Base-by-base conservation (phyloP, 495 filamentous ascomycete species). In the Penicillium macrosclerotiorum region DNA sequence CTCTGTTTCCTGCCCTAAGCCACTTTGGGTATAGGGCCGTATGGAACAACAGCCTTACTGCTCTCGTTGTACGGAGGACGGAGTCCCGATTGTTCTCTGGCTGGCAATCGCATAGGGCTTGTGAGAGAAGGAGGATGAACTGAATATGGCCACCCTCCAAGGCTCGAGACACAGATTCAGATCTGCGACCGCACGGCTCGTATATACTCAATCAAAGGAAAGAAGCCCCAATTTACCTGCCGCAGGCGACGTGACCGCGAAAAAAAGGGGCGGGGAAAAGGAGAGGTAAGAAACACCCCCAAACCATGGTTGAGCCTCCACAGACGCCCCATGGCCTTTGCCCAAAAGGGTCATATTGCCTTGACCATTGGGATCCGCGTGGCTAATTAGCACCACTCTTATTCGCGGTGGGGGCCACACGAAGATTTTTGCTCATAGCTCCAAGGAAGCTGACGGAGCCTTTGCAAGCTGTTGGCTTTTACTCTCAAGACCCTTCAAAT, bases 291-390 rank as follows among this genome's bases (percentile, higher is more conserved):
- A 51, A 54, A 48, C 43, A 47, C 42, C 30, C 37, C 8, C 25
- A 40, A 39, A 34, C 58, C 59, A 62, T 56, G 59, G 59, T 54
- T 62, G 52, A 60, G 59, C 56, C 59, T 62, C 59, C 52, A 40
- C 52, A 33, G 33, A 35, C 52, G 42, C 44, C 42, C 27, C 24
- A 25, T 12, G 26, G 23, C n/a, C 49, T 34, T 48, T 51, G 36
- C 59, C 59, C 8, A 54, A 57, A 37, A 14, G 16, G 45, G 59
- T 22, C 32, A 58, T 58, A 46, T 49, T 54, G 47, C 39, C 46
- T 42, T 45, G 32, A 33, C 26, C 45, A 26, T 26, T 37, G 24
- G 37, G 37, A 40, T 45, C 49, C 47, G 47, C 42, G 38, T 53
- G 47, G 29, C 26, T 51, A 37, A 47, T 47, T 60, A 49, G 54